Evolutionary conservation across 805 yeast species (phyloP), one percentile per base, ranked within the genome.

Genomic region (Ogataea minuta): DNA sequence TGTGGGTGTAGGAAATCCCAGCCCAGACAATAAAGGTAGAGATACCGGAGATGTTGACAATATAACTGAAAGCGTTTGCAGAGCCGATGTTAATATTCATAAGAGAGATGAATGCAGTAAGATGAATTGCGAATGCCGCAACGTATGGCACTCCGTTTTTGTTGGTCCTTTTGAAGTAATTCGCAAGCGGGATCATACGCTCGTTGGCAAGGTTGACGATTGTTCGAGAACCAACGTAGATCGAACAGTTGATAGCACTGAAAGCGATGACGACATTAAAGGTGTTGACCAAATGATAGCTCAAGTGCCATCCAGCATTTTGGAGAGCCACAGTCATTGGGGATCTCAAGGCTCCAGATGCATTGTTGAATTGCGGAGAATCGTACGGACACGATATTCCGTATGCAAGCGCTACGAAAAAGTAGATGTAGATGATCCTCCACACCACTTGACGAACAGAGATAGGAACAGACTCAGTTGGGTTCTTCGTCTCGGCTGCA

Each of bases 1-100:
- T 42, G 46, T 81, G 85, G 25, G 74, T 69, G 34, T 71, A 64
- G 14, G 79, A 70, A 17, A 80, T 74, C 9, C 71, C 62, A 6
- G 79, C 81, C 88, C 87, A 81, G 3, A 79, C 85, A 34, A 81
- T 67, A 42, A 81, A 81, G 3, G 79, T 77, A 2, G 83, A 77
- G 15, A 81, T 83, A 43, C 87, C 86, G 3, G 82, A 70, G 30
- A 81, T 60, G 51, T 76, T 77, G 32, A 78, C 79, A 49, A 79
- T 77, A 54, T 80, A 81, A 23, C 50, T 55, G 60, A 78, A 81
- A 2, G 85, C 85, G 26, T 64, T 55, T 2, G 81, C 71, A 1
- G 84, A 79, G 39, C 84, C 83, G 6, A 80, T 68, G 31, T 72
- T 66, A 33, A 78, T 61, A 44, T 74, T 70, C 76, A 81, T 69